Evolutionary conservation across 208 protist genomes (phyloP), one percentile per base, ranked within the genome.

Genomic region (Angomonas ambiguus): DNA sequence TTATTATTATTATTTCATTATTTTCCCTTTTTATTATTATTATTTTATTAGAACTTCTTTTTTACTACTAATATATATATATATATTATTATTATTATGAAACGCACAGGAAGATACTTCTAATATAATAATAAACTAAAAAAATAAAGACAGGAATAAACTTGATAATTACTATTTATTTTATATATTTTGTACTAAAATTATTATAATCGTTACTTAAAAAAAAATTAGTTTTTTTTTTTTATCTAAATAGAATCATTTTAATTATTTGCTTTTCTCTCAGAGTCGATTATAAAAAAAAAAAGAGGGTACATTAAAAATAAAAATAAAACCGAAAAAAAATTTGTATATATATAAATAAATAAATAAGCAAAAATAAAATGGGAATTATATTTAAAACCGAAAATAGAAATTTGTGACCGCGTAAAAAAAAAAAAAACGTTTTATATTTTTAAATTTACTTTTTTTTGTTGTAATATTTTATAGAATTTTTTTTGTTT

Each of bases 111-210:
- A n/a, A n/a, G n/a, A n/a, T n/a, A n/a, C n/a, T n/a, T n/a, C n/a
- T n/a, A n/a, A n/a, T n/a, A n/a, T n/a, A n/a, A n/a, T n/a, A n/a
- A n/a, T n/a, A n/a, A n/a, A n/a, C n/a, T 42, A 71, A 35, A 35
- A 2, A 32, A 65, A 56, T 65, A 32, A 58, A 71, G 20, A 42
- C 56, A 71, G 32, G 25, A 13, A 20, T 38, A 1, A 2, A 25
- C 22, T n/a, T 41, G 31, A 67, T 53, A 59, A 67, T 16, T n/a
- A 58, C 27, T 30, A 51, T 60, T 30, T 11, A 72, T 62, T 56
- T 35, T 51, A 64, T 28, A 41, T 38, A 49, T 2, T 28, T 51
- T 58, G 32, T 55, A 18, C 24, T 55, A 24, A 20, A 51, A 34
- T 65, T 49, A 38, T 5, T 30, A 41, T 22, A 32, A 20, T 48